Evolutionary conservation across 805 yeast genomes (phyloP).

Genomic region (Priceomyces carsonii): DNA sequence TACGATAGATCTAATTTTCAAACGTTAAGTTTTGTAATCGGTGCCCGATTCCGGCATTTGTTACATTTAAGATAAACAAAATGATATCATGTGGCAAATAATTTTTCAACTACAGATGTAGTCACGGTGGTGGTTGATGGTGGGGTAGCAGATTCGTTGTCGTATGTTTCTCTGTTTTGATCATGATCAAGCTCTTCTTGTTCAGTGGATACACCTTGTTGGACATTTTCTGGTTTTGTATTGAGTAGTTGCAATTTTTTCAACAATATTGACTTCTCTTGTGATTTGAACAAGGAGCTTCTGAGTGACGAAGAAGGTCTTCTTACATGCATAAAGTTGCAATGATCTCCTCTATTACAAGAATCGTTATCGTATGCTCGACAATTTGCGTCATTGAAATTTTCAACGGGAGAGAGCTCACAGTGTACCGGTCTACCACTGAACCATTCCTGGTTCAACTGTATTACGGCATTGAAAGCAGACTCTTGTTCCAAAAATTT

Average conservation of each 20-base stretch:
- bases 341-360: constrained; percentile 79
- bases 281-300: constrained; percentile 39
- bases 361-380: constrained; percentile 60
- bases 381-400: constrained; percentile 73
- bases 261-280: constrained; percentile 28
- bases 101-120: constrained; percentile 16
- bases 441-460: constrained; percentile 81
- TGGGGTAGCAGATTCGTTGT: not conserved
- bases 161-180: too few relatives aligned
- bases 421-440: constrained; percentile 75
- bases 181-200: too few relatives aligned
- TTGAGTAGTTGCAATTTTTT: constrained; percentile 10
- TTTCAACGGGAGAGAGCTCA: constrained; percentile 74
- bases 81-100: constrained; percentile 13
- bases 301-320: constrained; percentile 50
- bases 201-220: constrained; percentile 2
- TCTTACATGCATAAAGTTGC: constrained; percentile 84
- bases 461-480: constrained; percentile 61
- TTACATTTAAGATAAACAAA: not conserved
- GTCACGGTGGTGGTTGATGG: constrained; percentile 8
- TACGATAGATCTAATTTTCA: too few relatives aligned
- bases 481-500: constrained; percentile 54
- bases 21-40: too few relatives aligned
- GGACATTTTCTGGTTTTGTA: too few relatives aligned
- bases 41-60: constrained; percentile 7